Percentiles rank a stretch among this genome's conserved stretches.
phyloP scores from a whole-genome alignment of 202 grass and related monocot genomes.

The Panicum virgatum region DNA sequence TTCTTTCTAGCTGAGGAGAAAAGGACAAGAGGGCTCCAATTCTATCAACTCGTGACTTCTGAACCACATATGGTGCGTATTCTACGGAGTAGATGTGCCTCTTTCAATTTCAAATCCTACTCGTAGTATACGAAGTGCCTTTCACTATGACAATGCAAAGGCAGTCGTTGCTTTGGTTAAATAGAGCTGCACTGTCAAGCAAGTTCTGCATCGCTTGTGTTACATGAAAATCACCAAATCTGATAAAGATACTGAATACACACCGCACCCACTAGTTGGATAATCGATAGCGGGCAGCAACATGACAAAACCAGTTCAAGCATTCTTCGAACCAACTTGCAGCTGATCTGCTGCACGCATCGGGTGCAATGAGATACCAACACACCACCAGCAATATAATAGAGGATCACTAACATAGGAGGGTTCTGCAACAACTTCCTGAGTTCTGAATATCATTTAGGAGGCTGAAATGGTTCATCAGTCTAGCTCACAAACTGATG shows the following conservation, averaged over 20 bases:
- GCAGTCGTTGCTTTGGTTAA: too few relatives aligned
- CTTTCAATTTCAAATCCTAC: background rate
- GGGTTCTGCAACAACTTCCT: background rate
- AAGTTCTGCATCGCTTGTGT: background rate
- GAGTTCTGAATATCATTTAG: constrained; percentile 17
- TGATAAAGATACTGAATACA: background rate
- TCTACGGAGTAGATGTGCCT: too few relatives aligned
- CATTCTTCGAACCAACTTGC: background rate
- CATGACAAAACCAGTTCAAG: background rate
- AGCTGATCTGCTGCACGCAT: background rate
- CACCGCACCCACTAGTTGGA: background rate
- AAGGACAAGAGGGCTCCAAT: too few relatives aligned
- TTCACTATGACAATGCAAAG: background rate
- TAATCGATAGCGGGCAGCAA: background rate
- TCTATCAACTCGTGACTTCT: background rate
- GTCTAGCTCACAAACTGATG: constrained; percentile 26
- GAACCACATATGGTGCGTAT: too few relatives aligned
- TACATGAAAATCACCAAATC: background rate
- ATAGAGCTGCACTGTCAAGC: background rate
- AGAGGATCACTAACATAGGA: background rate
- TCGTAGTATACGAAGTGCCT: background rate
- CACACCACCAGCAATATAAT: background rate
- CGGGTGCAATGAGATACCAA: too few relatives aligned
- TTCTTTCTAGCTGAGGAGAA: too few relatives aligned
- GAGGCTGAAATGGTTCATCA: constrained; percentile 11